Evolutionary conservation across 2,329 filamentous ascomycete species (phyloP), one percentile per base, ranked within the genome.

Genomic region (Myriosclerotinia duriaeana): DNA sequence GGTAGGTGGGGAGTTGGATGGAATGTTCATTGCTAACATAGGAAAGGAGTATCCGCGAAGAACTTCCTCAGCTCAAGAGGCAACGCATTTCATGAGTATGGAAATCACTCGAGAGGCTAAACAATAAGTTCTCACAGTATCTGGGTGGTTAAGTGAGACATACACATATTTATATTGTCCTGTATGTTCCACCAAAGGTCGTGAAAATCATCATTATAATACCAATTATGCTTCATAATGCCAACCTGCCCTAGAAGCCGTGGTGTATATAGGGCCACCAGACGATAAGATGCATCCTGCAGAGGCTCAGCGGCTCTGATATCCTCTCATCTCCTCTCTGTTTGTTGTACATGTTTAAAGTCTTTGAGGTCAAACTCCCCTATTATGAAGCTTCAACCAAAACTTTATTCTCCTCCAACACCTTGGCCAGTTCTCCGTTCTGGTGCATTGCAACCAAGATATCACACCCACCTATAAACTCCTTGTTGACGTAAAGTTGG

Each of bases 391-490:
- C 71, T 36, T 73, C 68, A 44, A 71, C 86, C 66, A 99, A 80
- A n/a, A 98, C 91, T 69, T 87, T 87, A 84, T 97, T 97, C 79
- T 96, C 91, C 77, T 96, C 92, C 60, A 99, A 83, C 77, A 98
- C 79, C 83, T 96, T 96, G 11, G 93, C 92, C 74, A 99, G 81
- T 72, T 96, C 93, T 38, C 95, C 95, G 76, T 92, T 96, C 80
- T 97, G 91, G 81, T 98, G 94, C 95, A 99, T 98, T 2, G 89
- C 90, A 78, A 98, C 89, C 73, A 99, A 79, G 71, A 99, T 99
- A 79, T 99, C 95, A 78, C 93, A 97, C n/a, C 95, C 95, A 65
- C 95, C 95, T 56, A 99, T 84, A 77, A 99, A 99, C 78, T 99
- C 94, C 81, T 94, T 94, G 70, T 96, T 87, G 62, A 99, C 84